Conservation (phyloP, 306 rosid species). For the Fagus crenata region DNA sequence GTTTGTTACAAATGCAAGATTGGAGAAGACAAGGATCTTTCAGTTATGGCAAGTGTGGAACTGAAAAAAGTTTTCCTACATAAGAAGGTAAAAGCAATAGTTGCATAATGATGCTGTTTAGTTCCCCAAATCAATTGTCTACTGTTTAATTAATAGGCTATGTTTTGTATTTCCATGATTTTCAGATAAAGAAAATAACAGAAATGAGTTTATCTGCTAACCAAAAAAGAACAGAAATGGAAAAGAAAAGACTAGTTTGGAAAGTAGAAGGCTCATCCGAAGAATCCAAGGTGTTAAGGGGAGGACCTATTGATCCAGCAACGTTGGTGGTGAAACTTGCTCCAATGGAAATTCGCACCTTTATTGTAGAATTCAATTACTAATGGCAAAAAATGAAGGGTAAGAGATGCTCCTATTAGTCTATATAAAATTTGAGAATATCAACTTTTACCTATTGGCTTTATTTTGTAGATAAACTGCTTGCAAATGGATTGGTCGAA, state of each 20-base stretch:
- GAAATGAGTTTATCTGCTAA: slow-evolving; percentile 73
- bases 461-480: background rate
- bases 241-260: slow-evolving; percentile 70
- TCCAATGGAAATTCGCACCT: slow-evolving; percentile 72
- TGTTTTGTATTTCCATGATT: background rate
- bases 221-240: slow-evolving; percentile 75
- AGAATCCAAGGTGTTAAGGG: slow-evolving; percentile 41
- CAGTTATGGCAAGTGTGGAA: slow-evolving; percentile 56
- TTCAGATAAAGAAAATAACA: slow-evolving; percentile 51
- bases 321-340: slow-evolving; percentile 59
- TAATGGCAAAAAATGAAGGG: background rate
- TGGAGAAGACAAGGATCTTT: slow-evolving; percentile 60
- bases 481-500: background rate
- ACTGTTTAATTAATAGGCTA: background rate
- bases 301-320: slow-evolving; percentile 63
- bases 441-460: background rate
- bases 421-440: background rate
- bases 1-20: slow-evolving; percentile 41
- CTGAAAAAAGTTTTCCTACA: slow-evolving; percentile 56
- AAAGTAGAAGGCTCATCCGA: slow-evolving; percentile 49
- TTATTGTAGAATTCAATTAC: slow-evolving; percentile 36
- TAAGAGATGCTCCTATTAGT: background rate
- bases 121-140: background rate
- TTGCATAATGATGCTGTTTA: background rate
- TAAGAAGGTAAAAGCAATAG: slow-evolving; percentile 52